A percentile compares a stretch with the other conserved stretches of the same genome.
Conservation (phyloP, 345 rosid genomes). For the Bruguiera parviflora region DNA sequence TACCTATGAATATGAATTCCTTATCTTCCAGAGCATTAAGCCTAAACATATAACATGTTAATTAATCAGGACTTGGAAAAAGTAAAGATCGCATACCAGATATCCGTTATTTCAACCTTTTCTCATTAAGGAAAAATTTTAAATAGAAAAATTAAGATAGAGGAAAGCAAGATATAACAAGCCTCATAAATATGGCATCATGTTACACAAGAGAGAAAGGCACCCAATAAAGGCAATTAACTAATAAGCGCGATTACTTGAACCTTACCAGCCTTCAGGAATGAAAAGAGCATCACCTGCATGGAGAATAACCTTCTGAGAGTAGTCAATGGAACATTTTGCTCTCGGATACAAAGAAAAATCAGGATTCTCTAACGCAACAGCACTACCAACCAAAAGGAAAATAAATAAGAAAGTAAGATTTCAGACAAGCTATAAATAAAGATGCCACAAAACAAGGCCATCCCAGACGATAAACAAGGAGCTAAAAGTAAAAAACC, state of each 20-base stretch:
- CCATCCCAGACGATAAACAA: not conserved
- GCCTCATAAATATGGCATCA: not conserved
- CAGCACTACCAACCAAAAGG: conserved; percentile 48
- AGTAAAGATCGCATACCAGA: not conserved
- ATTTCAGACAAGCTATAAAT: not conserved
- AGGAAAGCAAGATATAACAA: not conserved
- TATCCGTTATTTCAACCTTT: not conserved
- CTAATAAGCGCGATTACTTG: conserved; percentile 21
- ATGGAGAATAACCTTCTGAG: conserved; percentile 65
- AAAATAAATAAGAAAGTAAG: conserved; percentile 13
- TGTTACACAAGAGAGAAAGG: not conserved
- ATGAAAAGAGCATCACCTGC: conserved; percentile 94
- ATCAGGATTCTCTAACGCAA: conserved; percentile 60
- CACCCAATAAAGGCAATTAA: not conserved
- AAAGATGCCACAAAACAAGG: not conserved
- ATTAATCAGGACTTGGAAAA: not conserved
- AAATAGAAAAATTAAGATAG: conserved; percentile 3
- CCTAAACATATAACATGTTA: not conserved
- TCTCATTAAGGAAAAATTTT: not conserved
- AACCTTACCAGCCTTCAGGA: conserved; percentile 95
- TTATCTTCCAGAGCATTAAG: not conserved
- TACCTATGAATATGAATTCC: not conserved
- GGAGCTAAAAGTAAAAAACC: not conserved
- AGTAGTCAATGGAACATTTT: conserved; percentile 42
- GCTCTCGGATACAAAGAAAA: conserved; percentile 73